These are phyloP conservation scores for Ceratocystis smalleyi DNA, from an alignment of 2,329 filamentous ascomycete genomes.

Conservation along the genomic window DNA sequence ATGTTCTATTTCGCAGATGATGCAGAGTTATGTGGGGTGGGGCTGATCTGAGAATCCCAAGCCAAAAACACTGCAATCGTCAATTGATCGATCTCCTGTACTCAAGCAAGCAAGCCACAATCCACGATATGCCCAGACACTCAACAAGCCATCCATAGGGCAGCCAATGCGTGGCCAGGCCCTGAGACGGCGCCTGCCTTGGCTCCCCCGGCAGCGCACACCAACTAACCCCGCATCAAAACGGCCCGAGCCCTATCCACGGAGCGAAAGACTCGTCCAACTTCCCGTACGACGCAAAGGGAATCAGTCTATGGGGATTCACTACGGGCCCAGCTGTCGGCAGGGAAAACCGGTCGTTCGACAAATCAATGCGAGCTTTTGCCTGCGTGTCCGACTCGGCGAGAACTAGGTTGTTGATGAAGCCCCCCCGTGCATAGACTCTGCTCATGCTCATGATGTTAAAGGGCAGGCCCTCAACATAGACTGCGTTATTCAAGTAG, in stretches of 20 bases:
- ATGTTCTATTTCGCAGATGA: no score
- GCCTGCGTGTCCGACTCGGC: neutral
- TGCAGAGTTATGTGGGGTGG: no score
- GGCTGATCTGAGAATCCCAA: no score
- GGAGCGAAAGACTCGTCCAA: neutral
- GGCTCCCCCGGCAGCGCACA: no score
- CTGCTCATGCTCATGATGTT: conserved; percentile 4
- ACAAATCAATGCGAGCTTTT: neutral
- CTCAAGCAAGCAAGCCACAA: no score
- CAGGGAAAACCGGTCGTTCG: neutral
- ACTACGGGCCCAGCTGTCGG: neutral
- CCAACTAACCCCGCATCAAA: neutral
- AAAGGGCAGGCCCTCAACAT: neutral
- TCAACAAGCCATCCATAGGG: no score
- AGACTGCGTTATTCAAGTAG: neutral
- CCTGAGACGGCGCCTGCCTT: no score
- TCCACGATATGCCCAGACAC: no score
- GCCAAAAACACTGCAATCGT: no score
- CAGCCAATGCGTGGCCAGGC: no score
- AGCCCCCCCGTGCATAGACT: neutral
- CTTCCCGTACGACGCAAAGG: neutral
- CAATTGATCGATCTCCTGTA: no score
- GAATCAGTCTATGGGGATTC: neutral
- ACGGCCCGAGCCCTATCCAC: neutral
- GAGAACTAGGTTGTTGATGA: neutral